Evolutionary conservation across 1,284 basidiomycete species (phyloP).

Genomic region (Moesziomyces parantarcticus): DNA sequence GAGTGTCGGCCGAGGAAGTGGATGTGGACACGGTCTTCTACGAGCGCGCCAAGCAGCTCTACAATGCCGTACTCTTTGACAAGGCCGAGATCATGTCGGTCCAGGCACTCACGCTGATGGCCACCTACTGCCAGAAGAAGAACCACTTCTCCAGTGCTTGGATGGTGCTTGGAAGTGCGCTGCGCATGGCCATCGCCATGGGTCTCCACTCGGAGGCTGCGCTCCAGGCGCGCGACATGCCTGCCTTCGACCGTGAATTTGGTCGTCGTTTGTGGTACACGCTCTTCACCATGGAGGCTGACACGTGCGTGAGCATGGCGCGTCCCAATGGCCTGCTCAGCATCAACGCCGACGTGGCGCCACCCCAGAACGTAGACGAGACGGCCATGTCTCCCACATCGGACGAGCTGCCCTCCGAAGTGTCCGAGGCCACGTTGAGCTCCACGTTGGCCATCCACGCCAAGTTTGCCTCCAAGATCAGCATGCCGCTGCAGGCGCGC

Average conservation of each 20-base stretch:
- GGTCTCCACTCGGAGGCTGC: conserved; percentile 46
- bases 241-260: conserved; percentile 45
- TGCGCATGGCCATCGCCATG: conserved; percentile 53
- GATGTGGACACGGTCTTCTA: conserved; percentile 39
- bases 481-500: conserved; percentile 44
- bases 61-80: conserved; percentile 45
- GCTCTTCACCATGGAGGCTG: conserved; percentile 53
- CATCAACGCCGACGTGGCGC: conserved; percentile 43
- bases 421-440: conserved; percentile 35
- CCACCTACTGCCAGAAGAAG: conserved; percentile 53
- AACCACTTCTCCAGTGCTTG: conserved; percentile 42
- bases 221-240: conserved; percentile 32
- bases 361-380: conserved; percentile 47
- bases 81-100: conserved; percentile 49
- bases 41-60: conserved; percentile 38
- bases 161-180: conserved; percentile 49
- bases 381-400: conserved; percentile 40
- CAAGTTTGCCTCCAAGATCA: conserved; percentile 46
- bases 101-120: conserved; percentile 45
- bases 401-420: conserved; percentile 32
- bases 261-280: conserved; percentile 47
- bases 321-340: conserved; percentile 45
- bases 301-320: conserved; percentile 46
- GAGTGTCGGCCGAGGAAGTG: conserved; percentile 24
- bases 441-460: conserved; percentile 45